Base-by-base conservation (phyloP, 1,284 basidiomycete genomes). In the Puccinia polysora region DNA sequence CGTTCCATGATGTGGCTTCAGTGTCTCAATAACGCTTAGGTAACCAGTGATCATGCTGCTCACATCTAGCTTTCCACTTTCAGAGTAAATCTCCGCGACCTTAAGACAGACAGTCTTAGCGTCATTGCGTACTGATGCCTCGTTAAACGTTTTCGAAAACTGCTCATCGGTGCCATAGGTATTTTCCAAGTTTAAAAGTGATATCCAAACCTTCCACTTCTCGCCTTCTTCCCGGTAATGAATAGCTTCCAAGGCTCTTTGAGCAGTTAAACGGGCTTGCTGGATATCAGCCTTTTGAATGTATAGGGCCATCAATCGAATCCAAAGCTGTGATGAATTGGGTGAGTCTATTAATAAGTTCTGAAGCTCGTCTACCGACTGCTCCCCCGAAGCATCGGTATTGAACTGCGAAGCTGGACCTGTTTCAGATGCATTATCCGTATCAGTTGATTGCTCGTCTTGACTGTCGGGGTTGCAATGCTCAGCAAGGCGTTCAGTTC, bases 231-330 rank as follows among this genome's bases (percentile, higher is more conserved):
- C 96, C 67, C 96, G 86, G 83, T 94, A 97, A 78, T 86, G 89
- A 82, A 99, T 98, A 15, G 88, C 88, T 77, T 87, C 84, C 74
- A 96, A 83, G 3, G 94, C 96, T 34, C 91, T 87, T 65, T 86
- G 85, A 18, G 88, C 95, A 59, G 94, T 88, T 78, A 89, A 86
- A 43, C 94, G 86, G 15, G 95, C 96, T 81, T 93, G 93, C 77
- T 94, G 92, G 53, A 97, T 84, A 81, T 99, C 95, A 52, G 93
- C 92, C 15, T 98, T 86, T 76, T 94, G 91, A 4, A 98, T 84
- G 76, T 95, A 91, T 86, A 97, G 96, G 4, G 94, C 95, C 91
- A 99, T 97, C 81, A 95, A 98, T 80, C 97, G 95, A 74, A 99
- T 89, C 96, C 96, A 99, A 49, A 98, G 84, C 82, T 89, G 97